Evolutionary conservation across 257 asterid genomes (phyloP), one percentile per base, ranked within the genome.

Genomic region (Solanum neorickii): DNA sequence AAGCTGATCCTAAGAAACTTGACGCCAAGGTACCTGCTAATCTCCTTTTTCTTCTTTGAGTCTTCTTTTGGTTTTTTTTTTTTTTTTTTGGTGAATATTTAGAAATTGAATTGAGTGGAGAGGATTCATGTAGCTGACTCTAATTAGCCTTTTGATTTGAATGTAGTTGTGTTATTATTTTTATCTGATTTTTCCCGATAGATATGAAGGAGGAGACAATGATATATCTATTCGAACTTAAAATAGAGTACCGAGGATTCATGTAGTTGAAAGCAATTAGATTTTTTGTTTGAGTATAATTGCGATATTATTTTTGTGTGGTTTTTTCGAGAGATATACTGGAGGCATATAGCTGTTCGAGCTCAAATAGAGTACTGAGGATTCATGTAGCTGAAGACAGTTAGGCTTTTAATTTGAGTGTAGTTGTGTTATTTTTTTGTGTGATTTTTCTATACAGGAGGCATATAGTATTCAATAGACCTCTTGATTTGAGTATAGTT

Each of bases 1-100:
- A 90, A 86, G 90, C 94, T 60, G 99, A 97, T 87, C 68, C 96
- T 16, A 80, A 84, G 89, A 96, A 95, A 82, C 13, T 90, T 92
- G 92, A 87, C 35, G 98, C 96, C 46, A 95, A 97, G 98, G 99
- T 97, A 85, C 74, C 18, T 66, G 16, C 73, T 66, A 35, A 35
- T 25, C 73, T 65, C 29, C 11, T n/a, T 42, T 49, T 9, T 23
- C 65, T 88, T 25, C 4, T 33, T 33, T 33, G 35, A 1, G 31
- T 62, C 15, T 62, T 62, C 31, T 62, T 62, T 62, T 62, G 70
- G n/a, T 23, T 62, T 69, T 29, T 5, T 27, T 2, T 12, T 12
- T 68, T 20, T 35, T 49, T 27, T 49, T 13, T 46, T 5, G 73
- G 13, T 44, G 12, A 18, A 20, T 23, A 59, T 20, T 16, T 70